phyloP scores from a whole-genome alignment of 495 filamentous ascomycete genomes.

The Lepraria neglecta region DNA sequence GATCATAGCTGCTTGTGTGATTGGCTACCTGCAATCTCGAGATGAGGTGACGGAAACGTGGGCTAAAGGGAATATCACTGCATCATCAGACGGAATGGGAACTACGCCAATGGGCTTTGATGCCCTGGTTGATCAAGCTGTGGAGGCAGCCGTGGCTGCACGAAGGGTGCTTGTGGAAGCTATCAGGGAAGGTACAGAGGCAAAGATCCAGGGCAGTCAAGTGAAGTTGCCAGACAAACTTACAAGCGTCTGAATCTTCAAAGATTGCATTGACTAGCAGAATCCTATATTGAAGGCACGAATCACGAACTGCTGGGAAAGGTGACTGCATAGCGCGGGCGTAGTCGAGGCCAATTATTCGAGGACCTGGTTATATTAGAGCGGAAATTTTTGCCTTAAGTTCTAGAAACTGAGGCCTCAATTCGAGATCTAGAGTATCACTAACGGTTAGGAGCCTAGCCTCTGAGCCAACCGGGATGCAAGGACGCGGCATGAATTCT shows the following conservation, averaged over 20 bases:
- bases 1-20: constrained; percentile 73
- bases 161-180: constrained; percentile 54
- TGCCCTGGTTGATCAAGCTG: constrained; percentile 54
- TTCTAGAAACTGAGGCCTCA: no score
- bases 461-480: background rate
- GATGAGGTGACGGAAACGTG: constrained; percentile 93
- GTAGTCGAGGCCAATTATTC: no score
- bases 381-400: no score
- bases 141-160: constrained; percentile 55
- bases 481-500: background rate
- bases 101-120: constrained; percentile 39
- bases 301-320: no score
- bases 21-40: constrained; percentile 79
- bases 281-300: background rate
- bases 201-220: constrained; percentile 18
- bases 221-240: constrained; percentile 26
- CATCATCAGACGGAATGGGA: constrained; percentile 31
- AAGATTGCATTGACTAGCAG: background rate
- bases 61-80: constrained; percentile 69
- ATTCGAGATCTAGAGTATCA: background rate
- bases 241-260: background rate
- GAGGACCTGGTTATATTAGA: no score
- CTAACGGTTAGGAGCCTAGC: background rate
- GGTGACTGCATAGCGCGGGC: no score
- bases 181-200: constrained; percentile 48